Conservation (phyloP, 495 filamentous ascomycete genomes). For the Trichocladium antarcticum region DNA sequence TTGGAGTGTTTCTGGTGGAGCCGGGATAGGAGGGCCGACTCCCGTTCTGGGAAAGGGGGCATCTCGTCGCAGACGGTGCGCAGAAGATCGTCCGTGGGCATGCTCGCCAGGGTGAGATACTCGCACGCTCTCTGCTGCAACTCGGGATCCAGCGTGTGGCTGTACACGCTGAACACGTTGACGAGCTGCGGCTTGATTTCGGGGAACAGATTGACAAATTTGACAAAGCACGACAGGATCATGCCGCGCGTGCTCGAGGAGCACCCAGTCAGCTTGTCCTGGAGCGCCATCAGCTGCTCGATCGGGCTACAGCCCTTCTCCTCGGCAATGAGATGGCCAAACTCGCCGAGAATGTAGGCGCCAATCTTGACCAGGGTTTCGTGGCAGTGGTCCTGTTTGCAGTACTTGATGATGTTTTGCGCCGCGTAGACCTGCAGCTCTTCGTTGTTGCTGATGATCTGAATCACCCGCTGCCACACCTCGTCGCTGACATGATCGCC, state of each 20-base stretch:
- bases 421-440: constrained; percentile 95
- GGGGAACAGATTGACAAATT: constrained; percentile 96
- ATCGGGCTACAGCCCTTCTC: constrained; percentile 88
- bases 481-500: constrained; percentile 99
- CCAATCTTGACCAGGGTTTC: constrained; percentile 97
- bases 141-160: constrained; percentile 89
- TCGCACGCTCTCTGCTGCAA: constrained; percentile 95
- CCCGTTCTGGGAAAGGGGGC: constrained; percentile 93
- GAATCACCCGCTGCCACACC: constrained; percentile 98
- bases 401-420: constrained; percentile 76
- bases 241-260: constrained; percentile 85
- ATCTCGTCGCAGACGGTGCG: constrained; percentile 97
- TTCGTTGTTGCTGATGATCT: constrained; percentile 99
- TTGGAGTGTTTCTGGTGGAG: constrained; percentile 87
- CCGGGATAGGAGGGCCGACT: constrained; percentile 81
- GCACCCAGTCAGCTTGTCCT: constrained; percentile 78
- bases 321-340: constrained; percentile 96
- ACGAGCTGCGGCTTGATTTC: constrained; percentile 95
- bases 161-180: constrained; percentile 82
- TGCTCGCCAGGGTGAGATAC: constrained; percentile 75
- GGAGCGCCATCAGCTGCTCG: constrained; percentile 90
- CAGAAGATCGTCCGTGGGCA: constrained; percentile 82
- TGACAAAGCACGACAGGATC: constrained; percentile 88
- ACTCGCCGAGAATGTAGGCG: constrained; percentile 89
- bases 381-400: constrained; percentile 86